Percentiles rank a stretch among this genome's conserved stretches.
These are phyloP conservation scores for Penicillium goetzii DNA, from an alignment of 495 filamentous ascomycete species.

Conservation along the genomic window DNA sequence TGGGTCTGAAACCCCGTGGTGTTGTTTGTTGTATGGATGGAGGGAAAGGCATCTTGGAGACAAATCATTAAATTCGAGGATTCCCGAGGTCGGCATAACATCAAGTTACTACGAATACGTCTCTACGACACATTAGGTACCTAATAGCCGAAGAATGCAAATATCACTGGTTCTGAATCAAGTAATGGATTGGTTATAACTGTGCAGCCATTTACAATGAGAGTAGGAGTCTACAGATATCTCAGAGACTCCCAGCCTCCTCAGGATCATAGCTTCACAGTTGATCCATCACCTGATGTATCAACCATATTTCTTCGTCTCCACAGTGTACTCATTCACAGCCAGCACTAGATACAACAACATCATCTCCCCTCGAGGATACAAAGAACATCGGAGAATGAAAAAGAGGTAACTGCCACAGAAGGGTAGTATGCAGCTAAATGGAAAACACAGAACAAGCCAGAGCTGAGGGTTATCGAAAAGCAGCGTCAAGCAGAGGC, in stretches of 20 bases:
- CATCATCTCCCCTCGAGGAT: constrained; percentile 16
- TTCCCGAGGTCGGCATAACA: not conserved
- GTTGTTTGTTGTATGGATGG: not conserved
- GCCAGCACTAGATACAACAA: constrained; percentile 12
- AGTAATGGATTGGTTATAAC: not conserved
- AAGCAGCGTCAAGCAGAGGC: constrained; percentile 19
- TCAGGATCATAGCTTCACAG: constrained; percentile 17
- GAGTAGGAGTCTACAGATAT: constrained; percentile 2
- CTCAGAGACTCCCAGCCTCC: constrained; percentile 5
- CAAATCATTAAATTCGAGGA: not conserved
- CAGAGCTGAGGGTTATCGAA: constrained; percentile 20
- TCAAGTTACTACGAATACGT: not conserved
- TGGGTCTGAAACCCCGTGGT: not conserved
- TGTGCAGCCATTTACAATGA: constrained; percentile 13
- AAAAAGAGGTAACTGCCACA: constrained; percentile 5
- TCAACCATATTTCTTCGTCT: constrained; percentile 14
- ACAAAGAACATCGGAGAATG: constrained; percentile 14
- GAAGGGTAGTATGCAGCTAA: constrained; percentile 7
- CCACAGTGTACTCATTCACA: constrained; percentile 3
- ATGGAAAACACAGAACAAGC: constrained; percentile 14
- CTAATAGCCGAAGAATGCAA: not conserved
- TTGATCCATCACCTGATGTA: constrained; percentile 18
- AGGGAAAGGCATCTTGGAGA: not conserved
- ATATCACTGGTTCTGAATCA: not conserved
- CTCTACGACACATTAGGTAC: not conserved